Conservation (phyloP, 345 rosid species). For the Moricandia moricandioides region DNA sequence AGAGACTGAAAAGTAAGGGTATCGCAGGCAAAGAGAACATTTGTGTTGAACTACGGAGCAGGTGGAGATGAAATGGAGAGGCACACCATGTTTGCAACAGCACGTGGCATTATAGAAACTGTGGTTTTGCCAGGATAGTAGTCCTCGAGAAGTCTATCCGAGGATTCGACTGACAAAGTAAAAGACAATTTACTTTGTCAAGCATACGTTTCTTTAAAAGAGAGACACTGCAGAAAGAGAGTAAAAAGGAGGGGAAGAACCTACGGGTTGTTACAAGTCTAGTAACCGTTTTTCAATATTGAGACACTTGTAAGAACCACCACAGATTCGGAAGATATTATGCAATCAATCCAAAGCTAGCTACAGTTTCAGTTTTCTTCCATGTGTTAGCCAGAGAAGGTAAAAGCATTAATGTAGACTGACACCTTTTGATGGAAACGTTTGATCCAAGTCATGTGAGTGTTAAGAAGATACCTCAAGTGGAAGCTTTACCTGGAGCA, state of each 20-base stretch:
- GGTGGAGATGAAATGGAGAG: conserved; percentile 40
- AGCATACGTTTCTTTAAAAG: conserved; percentile 31
- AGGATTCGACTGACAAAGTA: conserved; percentile 26
- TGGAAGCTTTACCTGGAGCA: conserved; percentile 2
- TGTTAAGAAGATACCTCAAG: background rate
- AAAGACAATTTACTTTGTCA: conserved; percentile 26
- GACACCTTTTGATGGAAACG: conserved; percentile 10
- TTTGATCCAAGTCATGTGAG: conserved; percentile 18
- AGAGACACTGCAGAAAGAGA: conserved; percentile 20
- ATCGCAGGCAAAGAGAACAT: conserved; percentile 4
- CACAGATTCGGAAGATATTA: conserved; percentile 17
- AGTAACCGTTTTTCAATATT: conserved; percentile 18
- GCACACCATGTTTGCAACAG: conserved; percentile 27
- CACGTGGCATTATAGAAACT: conserved; percentile 40
- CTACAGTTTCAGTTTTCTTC: conserved; percentile 9
- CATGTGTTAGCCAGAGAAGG: conserved; percentile 11
- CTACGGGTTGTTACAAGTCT: conserved; percentile 19
- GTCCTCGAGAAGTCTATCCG: conserved; percentile 23
- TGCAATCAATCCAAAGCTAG: conserved; percentile 28
- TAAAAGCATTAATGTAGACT: background rate
- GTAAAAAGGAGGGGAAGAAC: conserved; percentile 18
- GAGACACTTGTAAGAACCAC: conserved; percentile 33
- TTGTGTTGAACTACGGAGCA: conserved; percentile 21
- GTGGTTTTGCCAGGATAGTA: conserved; percentile 32
- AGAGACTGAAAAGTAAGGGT: conserved; percentile 14